Evolutionary conservation across 2,329 filamentous ascomycete species (phyloP), one percentile per base, ranked within the genome.

Genomic region (Nothopassalora personata): DNA sequence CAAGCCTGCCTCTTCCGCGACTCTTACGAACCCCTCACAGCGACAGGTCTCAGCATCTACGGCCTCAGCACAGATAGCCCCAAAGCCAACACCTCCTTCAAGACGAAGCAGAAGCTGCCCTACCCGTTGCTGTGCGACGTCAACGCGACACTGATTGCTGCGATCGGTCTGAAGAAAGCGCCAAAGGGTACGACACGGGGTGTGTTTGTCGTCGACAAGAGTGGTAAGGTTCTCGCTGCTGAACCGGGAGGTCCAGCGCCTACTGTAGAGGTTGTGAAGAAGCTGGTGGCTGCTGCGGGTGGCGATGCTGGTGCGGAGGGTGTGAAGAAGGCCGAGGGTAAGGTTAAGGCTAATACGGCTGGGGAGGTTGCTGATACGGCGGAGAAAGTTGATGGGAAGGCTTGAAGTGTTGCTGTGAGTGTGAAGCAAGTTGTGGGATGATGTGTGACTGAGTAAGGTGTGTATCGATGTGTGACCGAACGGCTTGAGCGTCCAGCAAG

Each of bases 1-100:
- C 94, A 99, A 81, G 94, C 83, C 63, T 97, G 92, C 77, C 81
- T 93, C 67, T 97, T 99, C 83, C 88, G 94, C 71, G 92, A 97
- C 80, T 82, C 85, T 27, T 90, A 96, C 77, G 78, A 81, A 50
- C 79, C 86, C 53, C 82, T 97, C 56, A 93, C 88, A 10, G 82
- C 85, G 30, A 88, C 85, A 57, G 93, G 93, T 8, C 84, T 96
- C 60, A 82, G 86, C 71, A 91, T 99, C 77, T 97, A 90, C 74
- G 94, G 94, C 57, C 86, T 99, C 53, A 95, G 90, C 62, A 84
- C 84, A 67, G 94, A 97, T 78, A 89, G 86, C 51, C 86, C 91
- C 69, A 96, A 94, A 77, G 86, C 91, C 69, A 99, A 99, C 79
- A 92, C 90, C 27, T 90, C 85, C 49, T 99, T 97, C 83, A 89